Evolutionary conservation across 2,329 filamentous ascomycete genomes (phyloP).

Genomic region (Davidsoniella australis): DNA sequence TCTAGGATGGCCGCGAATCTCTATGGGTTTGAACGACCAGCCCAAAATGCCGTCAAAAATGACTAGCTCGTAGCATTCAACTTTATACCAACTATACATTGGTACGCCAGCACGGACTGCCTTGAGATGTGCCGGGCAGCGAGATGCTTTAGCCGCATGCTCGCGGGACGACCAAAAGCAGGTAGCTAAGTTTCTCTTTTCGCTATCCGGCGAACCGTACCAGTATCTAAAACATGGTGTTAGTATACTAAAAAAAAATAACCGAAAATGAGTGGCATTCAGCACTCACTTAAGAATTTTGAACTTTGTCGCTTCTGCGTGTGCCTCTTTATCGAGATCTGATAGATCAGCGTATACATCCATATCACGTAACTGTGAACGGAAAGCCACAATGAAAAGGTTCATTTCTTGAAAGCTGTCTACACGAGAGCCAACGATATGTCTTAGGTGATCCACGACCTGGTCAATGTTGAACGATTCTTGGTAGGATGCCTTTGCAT

Average conservation of each 20-base stretch:
- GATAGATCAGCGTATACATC: conserved; percentile 54
- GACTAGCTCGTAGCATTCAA: conserved; percentile 48
- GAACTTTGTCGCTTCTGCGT: conserved; percentile 65
- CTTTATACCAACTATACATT: conserved; percentile 49
- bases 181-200: conserved; percentile 66
- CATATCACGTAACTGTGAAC: conserved; percentile 50
- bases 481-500: conserved; percentile 58
- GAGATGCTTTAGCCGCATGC: conserved; percentile 41
- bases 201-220: conserved; percentile 59
- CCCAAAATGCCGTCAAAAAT: neutral
- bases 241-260: conserved; percentile 1
- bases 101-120: conserved; percentile 48
- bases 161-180: conserved; percentile 47
- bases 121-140: conserved; percentile 42
- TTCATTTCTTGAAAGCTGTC: conserved; percentile 45
- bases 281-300: conserved; percentile 57
- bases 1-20: conserved; percentile 5
- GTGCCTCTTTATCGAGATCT: conserved; percentile 58
- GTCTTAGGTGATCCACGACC: conserved; percentile 40
- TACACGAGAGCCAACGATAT: conserved; percentile 12
- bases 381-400: conserved; percentile 78
- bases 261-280: neutral
- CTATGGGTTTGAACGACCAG: conserved; percentile 1
- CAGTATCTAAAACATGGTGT: conserved; percentile 48
- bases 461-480: conserved; percentile 62